Evolutionary conservation across 2,329 filamentous ascomycete genomes (phyloP).

Genomic region (Fusarium marasasianum): DNA sequence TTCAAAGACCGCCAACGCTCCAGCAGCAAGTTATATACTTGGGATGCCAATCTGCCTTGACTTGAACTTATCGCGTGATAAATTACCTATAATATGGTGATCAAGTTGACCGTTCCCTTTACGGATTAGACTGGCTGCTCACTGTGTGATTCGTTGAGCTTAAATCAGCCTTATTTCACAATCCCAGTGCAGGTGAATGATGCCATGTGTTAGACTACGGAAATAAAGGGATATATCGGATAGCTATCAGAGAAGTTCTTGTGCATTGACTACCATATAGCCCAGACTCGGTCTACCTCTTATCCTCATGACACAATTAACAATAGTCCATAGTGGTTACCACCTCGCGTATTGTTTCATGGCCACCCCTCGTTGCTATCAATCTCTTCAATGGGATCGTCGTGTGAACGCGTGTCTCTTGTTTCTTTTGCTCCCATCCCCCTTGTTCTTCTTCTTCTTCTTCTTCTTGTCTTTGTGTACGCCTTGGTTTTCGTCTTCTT

Average conservation of each 20-base stretch:
- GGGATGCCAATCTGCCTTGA: not conserved
- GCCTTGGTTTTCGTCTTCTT: not conserved
- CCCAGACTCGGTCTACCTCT: not conserved
- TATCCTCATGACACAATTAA: not conserved
- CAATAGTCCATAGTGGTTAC: not conserved
- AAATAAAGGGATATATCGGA: not conserved
- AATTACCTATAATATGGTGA: not conserved
- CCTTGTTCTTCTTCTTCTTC: not conserved
- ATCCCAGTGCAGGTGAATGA: not conserved
- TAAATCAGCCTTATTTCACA: conserved; percentile 14
- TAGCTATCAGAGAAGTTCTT: not conserved
- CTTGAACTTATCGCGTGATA: not conserved
- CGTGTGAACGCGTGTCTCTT: not conserved
- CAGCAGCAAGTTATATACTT: not conserved
- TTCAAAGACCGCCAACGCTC: not conserved
- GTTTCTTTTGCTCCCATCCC: not conserved
- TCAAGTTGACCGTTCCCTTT: not conserved
- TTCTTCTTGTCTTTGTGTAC: not conserved
- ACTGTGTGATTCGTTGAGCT: conserved; percentile 10
- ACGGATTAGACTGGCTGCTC: not conserved
- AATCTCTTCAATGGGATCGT: not conserved
- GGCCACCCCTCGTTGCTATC: not conserved
- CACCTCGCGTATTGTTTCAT: not conserved
- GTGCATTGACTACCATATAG: not conserved
- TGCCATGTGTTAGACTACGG: not conserved